phyloP scores from a whole-genome alignment of 2,329 filamentous ascomycete species.

The Paradendryphiella salina region DNA sequence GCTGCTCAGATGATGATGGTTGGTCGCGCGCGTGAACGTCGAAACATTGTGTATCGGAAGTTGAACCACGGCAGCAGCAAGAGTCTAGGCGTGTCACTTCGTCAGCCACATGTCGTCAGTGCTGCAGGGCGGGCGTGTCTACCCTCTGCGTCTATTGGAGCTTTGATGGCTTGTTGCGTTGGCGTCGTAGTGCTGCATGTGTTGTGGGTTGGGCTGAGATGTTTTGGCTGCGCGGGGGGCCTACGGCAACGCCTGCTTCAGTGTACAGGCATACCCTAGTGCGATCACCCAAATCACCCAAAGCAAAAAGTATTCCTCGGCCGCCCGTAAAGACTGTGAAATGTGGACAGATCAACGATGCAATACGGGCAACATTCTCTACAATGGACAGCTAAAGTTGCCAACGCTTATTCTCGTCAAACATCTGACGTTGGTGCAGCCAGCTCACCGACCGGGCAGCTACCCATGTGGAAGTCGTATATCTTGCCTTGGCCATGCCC shows the following conservation, averaged over 20 bases:
- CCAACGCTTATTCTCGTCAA: neutral
- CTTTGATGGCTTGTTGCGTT: slow-evolving; percentile 19
- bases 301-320: neutral
- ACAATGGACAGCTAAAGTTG: neutral
- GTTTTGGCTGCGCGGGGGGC: slow-evolving; percentile 22
- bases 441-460: slow-evolving; percentile 17
- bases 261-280: slow-evolving; percentile 15
- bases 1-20: slow-evolving; percentile 42
- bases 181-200: slow-evolving; percentile 22
- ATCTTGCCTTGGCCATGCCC: slow-evolving; percentile 1
- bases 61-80: slow-evolving; percentile 9
- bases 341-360: neutral
- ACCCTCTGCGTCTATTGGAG: slow-evolving; percentile 21
- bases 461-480: slow-evolving; percentile 10
- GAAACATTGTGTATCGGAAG: slow-evolving; percentile 28
- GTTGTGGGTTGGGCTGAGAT: slow-evolving; percentile 25
- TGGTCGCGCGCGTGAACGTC: slow-evolving; percentile 31
- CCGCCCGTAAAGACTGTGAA: neutral
- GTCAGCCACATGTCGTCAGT: slow-evolving; percentile 29
- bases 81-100: slow-evolving; percentile 20
- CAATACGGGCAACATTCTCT: neutral
- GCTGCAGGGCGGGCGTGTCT: slow-evolving; percentile 15
- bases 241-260: slow-evolving; percentile 17
- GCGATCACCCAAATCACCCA: neutral
- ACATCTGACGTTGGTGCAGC: slow-evolving; percentile 16